Evolutionary conservation across 2,329 filamentous ascomycete species (phyloP), one percentile per base, ranked within the genome.

Genomic region (Aspergillus sp.): DNA sequence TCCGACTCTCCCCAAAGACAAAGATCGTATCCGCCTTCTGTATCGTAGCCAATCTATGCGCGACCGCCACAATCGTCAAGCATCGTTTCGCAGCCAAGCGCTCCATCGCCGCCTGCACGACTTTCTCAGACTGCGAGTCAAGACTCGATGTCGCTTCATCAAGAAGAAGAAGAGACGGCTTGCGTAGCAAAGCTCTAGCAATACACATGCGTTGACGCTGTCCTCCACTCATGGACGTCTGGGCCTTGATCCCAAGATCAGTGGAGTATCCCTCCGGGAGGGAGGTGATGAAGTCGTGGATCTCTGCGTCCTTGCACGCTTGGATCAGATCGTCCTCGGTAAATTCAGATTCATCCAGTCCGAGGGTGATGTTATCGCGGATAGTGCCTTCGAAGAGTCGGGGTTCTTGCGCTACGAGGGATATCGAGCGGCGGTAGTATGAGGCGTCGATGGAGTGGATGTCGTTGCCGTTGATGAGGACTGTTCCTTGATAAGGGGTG

Each of bases 21-120:
- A 90, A 91, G 39, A 93, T 93, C 19, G 87, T 79, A 71, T 94
- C 88, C 1, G 90, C 90, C 65, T 92, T 89, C 73, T 90, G 90
- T 19, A 93, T 87, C 15, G 89, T 94, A 0, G 88, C 88, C 54
- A 94, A 79, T 15, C 90, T 82, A 73, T 94, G 91, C 1, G 91
- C 91, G 8, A 95, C 90, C 2, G 90, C 89, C 3, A 95, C 80
- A 62, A 90, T 90, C 2, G 90, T 86, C 57, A 74, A 71, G n/a
- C 68, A 87, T 10, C 84, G 84, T 65, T 81, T 80, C 4, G 81
- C 82, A 0, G 86, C 86, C 49, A 66, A 71, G 41, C 80, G 80
- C 78, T 91, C 88, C 68, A 93, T 86, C 0, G 89, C 88, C 0
- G 79, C 80, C 73, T 93, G 88, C n/a, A 91, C 86, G 1, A 88